phyloP scores from a whole-genome alignment of 257 asterid species.

The Jaltomata sinuosa region DNA sequence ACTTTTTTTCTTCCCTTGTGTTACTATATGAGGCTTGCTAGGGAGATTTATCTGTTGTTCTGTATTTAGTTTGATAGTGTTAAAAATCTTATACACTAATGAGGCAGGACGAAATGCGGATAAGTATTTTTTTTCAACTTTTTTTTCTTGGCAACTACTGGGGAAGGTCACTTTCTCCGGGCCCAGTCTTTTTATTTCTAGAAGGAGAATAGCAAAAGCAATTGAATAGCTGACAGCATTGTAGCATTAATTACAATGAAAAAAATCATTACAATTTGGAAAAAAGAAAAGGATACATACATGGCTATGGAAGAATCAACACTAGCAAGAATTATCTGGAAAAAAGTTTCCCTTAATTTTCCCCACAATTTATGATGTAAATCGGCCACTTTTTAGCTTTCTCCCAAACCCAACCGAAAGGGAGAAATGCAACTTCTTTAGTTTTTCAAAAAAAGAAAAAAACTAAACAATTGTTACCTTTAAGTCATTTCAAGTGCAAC shows the following conservation, averaged over 20 bases:
- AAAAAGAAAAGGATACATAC: not conserved
- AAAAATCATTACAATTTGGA: not conserved
- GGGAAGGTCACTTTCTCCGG: not conserved
- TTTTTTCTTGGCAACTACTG: not conserved
- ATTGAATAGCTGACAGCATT: not conserved
- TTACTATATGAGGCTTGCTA: not conserved
- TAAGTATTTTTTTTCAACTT: not conserved
- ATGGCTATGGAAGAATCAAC: not conserved
- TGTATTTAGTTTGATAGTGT: not conserved
- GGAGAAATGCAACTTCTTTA: no score
- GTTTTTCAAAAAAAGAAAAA: not conserved
- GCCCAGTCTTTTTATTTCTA: not conserved
- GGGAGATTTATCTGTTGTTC: not conserved
- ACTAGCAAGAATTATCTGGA: not conserved
- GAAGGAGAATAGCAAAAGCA: not conserved
- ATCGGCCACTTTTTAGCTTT: not conserved
- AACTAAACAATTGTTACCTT: not conserved
- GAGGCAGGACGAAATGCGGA: not conserved
- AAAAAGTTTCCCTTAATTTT: not conserved
- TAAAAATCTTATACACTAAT: not conserved
- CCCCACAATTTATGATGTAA: not conserved
- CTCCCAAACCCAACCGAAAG: no score
- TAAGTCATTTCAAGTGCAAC: constrained; percentile 18
- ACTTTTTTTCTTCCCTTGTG: not conserved
- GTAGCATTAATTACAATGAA: not conserved